A percentile compares a stretch with the other conserved stretches of the same genome.
phyloP scores from a whole-genome alignment of 192 early-diverging fungal species.

The Physocladia obscura region DNA sequence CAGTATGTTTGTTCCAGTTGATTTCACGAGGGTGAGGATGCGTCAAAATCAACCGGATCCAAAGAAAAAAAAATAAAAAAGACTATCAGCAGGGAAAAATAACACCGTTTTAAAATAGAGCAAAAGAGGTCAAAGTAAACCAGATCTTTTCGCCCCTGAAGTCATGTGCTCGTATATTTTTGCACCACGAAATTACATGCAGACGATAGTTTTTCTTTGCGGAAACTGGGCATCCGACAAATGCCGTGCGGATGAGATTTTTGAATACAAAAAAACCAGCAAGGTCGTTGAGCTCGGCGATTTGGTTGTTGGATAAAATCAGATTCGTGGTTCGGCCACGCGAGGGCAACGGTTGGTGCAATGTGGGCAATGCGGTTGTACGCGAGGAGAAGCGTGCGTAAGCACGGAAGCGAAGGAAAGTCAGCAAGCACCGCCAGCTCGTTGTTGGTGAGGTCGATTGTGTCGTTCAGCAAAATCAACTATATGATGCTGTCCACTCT shows the following conservation, averaged over 20 bases:
- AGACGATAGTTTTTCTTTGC: slow-evolving; percentile 78
- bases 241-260: slow-evolving; percentile 60
- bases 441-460: slow-evolving; percentile 91
- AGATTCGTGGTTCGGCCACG: slow-evolving; percentile 80
- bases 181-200: slow-evolving; percentile 75
- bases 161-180: slow-evolving; percentile 79
- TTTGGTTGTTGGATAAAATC: slow-evolving; percentile 83
- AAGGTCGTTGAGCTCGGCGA: slow-evolving; percentile 82
- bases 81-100: no score
- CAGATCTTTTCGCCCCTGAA: slow-evolving; percentile 77
- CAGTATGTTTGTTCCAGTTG: no score
- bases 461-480: slow-evolving; percentile 66
- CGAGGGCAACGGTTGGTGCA: slow-evolving; percentile 61
- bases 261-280: slow-evolving; percentile 62
- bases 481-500: not conserved
- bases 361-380: slow-evolving; percentile 90
- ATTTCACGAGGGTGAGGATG: no score
- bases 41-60: no score
- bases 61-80: no score
- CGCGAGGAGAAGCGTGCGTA: slow-evolving; percentile 72
- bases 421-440: slow-evolving; percentile 81
- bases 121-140: no score
- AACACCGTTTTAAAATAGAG: no score
- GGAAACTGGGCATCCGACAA: slow-evolving; percentile 87
- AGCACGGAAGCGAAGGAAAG: slow-evolving; percentile 79